phyloP scores from a whole-genome alignment of 2,329 filamentous ascomycete species.

The Aspergillus flavus region DNA sequence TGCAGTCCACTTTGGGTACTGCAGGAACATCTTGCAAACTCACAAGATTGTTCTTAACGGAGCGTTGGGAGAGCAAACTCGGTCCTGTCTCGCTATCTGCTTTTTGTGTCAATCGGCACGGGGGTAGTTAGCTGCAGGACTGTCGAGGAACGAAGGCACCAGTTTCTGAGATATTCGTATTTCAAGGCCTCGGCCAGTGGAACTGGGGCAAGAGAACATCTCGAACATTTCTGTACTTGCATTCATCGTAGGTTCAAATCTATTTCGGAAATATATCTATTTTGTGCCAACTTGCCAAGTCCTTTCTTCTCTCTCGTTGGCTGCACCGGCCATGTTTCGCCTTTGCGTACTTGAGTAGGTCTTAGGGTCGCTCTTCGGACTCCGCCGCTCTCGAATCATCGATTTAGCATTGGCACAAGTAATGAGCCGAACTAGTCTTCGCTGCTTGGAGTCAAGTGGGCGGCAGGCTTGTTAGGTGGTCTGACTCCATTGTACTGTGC shows the following conservation, averaged over 20 bases:
- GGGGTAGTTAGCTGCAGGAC: slow-evolving; percentile 20
- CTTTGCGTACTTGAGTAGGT: not conserved
- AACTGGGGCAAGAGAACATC: slow-evolving; percentile 43
- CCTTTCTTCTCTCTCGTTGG: not conserved
- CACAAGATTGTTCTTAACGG: slow-evolving; percentile 76
- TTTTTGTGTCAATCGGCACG: slow-evolving; percentile 20
- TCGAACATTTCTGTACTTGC: slow-evolving; percentile 34
- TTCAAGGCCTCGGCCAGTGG: slow-evolving; percentile 32
- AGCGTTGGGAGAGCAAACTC: slow-evolving; percentile 70
- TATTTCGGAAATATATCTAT: not conserved
- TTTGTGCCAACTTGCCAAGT: not conserved
- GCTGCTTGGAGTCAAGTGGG: not conserved
- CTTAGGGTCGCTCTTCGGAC: not conserved
- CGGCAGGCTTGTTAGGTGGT: not conserved
- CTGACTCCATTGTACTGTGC: not conserved
- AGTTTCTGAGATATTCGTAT: slow-evolving; percentile 31
- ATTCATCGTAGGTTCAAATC: not conserved
- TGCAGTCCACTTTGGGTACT: slow-evolving; percentile 70
- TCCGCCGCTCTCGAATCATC: not conserved
- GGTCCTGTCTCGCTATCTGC: slow-evolving; percentile 28
- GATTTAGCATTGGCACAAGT: not conserved
- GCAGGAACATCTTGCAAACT: slow-evolving; percentile 66
- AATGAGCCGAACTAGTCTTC: not conserved
- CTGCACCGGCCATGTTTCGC: not conserved
- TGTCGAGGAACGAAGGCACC: slow-evolving; percentile 41